phyloP scores from a whole-genome alignment of 169 alveolate species.

The Babesia divergens region DNA sequence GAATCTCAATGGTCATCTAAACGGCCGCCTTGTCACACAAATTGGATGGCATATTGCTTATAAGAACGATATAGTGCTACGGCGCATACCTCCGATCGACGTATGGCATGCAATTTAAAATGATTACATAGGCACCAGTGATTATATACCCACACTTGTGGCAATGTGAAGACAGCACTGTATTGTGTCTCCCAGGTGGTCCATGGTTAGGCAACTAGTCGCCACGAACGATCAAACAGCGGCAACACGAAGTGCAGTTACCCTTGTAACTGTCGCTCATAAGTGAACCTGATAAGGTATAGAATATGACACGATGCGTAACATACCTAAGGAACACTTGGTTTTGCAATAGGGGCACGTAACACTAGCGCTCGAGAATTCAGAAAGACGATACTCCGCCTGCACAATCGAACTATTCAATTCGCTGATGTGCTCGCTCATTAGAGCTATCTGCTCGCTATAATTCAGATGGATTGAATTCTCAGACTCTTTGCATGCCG shows the following conservation, averaged over 20 bases:
- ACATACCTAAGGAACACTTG: constrained; percentile 31
- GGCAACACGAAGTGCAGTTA: constrained; percentile 37
- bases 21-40: no score
- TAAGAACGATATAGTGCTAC: no score
- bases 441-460: constrained; percentile 54
- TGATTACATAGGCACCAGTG: no score
- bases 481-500: constrained; percentile 6
- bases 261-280: constrained; percentile 40
- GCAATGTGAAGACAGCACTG: no score
- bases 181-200: no score
- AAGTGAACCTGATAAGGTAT: constrained; percentile 20
- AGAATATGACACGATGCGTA: background rate
- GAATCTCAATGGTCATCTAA: no score
- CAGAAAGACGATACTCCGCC: constrained; percentile 52
- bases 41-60: no score
- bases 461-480: constrained; percentile 32
- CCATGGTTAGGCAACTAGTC: no score
- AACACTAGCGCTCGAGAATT: constrained; percentile 15
- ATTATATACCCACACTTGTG: no score
- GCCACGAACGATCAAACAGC: constrained; percentile 22
- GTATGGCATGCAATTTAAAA: no score
- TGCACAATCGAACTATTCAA: constrained; percentile 40
- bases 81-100: no score
- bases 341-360: constrained; percentile 41
- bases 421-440: constrained; percentile 65